phyloP scores from a whole-genome alignment of 2,329 filamentous ascomycete species.

The Xylaria polymorpha region DNA sequence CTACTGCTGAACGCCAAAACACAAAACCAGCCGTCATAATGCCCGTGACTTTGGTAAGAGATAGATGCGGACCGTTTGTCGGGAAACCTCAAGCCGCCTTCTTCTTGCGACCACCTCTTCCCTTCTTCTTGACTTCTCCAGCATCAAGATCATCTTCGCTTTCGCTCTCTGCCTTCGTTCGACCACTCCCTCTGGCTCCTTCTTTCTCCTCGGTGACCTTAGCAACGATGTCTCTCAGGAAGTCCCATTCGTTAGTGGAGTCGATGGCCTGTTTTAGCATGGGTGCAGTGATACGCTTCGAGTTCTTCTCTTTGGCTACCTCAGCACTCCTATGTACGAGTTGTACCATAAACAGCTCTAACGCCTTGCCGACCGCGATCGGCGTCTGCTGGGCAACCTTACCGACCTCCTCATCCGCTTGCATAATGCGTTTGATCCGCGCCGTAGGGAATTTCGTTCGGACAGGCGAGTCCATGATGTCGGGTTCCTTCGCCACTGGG shows the following conservation, averaged over 20 bases:
- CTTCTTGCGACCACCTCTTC: conserved; percentile 62
- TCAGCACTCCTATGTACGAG: conserved; percentile 89
- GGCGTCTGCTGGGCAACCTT: conserved; percentile 98
- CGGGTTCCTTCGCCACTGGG: conserved; percentile 53
- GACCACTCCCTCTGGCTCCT: conserved; percentile 51
- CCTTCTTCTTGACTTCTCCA: conserved; percentile 61
- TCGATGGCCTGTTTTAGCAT: conserved; percentile 94
- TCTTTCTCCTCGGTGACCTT: conserved; percentile 74
- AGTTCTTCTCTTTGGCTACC: conserved; percentile 83
- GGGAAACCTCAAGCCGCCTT: conserved; percentile 54
- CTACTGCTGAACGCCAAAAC: conserved; percentile 46
- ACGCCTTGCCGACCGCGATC: conserved; percentile 92
- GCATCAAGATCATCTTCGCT: conserved; percentile 62
- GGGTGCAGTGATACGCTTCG: conserved; percentile 87
- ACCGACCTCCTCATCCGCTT: conserved; percentile 97
- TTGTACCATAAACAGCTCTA: conserved; percentile 98
- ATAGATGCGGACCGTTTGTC: conserved; percentile 21
- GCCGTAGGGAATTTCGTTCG: conserved; percentile 97
- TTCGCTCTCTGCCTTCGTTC: conserved; percentile 62
- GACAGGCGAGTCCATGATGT: conserved; percentile 75
- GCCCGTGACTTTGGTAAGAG: conserved; percentile 41
- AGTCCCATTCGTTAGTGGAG: conserved; percentile 93
- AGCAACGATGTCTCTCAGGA: conserved; percentile 87
- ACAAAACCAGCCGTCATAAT: conserved; percentile 46
- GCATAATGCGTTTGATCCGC: conserved; percentile 98